Evolutionary conservation across 2,329 filamentous ascomycete genomes (phyloP).

Genomic region (Lasiodiplodia sp.): DNA sequence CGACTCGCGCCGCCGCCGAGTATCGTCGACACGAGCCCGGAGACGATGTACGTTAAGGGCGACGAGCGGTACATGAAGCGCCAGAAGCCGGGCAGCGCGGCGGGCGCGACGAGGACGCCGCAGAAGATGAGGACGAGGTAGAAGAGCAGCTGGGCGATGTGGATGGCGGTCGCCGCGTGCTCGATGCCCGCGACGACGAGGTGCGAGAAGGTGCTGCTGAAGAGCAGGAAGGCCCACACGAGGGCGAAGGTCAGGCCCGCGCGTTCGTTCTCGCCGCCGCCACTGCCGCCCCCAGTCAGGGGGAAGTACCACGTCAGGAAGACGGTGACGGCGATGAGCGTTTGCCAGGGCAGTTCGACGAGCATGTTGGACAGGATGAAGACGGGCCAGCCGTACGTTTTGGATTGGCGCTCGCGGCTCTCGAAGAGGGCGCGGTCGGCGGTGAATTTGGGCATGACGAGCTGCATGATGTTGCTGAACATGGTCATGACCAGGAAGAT

Average conservation of each 20-base stretch:
- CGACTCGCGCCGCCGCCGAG: conserved; percentile 47
- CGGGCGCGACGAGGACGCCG: too few species aligned
- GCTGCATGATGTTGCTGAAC: conserved; percentile 58
- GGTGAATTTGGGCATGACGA: conserved; percentile 67
- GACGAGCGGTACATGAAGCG: conserved; percentile 77
- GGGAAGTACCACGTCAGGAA: conserved; percentile 73
- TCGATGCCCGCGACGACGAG: conserved; percentile 76
- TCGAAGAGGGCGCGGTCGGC: conserved; percentile 67
- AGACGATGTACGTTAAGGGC: conserved; percentile 70
- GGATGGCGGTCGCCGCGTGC: conserved; percentile 71
- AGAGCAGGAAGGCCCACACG: conserved; percentile 72
- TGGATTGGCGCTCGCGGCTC: conserved; percentile 67
- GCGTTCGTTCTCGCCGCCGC: conserved; percentile 52
- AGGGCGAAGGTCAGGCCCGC: conserved; percentile 72
- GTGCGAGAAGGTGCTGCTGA: conserved; percentile 74
- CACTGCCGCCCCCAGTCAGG: conserved; percentile 31
- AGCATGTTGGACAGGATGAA: conserved; percentile 76
- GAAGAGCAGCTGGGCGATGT: conserved; percentile 66
- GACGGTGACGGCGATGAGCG: conserved; percentile 68
- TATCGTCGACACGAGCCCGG: conserved; percentile 49
- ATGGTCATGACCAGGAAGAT: conserved; percentile 59
- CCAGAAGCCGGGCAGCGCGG: conserved; percentile 72
- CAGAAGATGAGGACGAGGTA: conserved; percentile 61
- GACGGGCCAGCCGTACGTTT: conserved; percentile 77
- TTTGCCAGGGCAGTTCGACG: conserved; percentile 74